phyloP scores from a whole-genome alignment of 106 monocot species.

The Posidonia australis region DNA sequence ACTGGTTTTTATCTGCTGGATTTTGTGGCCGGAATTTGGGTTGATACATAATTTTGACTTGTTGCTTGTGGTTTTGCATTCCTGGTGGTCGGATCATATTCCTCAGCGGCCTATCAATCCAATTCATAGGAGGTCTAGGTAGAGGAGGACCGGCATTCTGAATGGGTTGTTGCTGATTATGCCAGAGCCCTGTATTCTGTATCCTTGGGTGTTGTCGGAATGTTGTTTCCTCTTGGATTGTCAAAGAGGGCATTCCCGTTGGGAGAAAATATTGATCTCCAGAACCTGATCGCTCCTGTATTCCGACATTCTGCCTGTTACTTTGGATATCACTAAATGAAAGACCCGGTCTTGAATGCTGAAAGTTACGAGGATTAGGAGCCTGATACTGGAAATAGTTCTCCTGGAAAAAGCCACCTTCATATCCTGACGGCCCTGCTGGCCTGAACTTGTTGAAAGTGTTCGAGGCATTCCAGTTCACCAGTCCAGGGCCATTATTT shows the following conservation, averaged over 20 bases:
- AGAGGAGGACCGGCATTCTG: slow-evolving; percentile 33
- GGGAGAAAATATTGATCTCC: slow-evolving; percentile 19
- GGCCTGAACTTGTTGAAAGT: slow-evolving; percentile 22
- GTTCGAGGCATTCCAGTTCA: slow-evolving; percentile 19
- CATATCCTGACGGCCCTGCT: slow-evolving; percentile 39
- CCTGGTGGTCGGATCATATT: slow-evolving; percentile 2
- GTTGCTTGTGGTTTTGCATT: slow-evolving; percentile 15
- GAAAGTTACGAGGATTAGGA: slow-evolving; percentile 6
- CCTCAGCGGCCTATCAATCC: slow-evolving; percentile 39
- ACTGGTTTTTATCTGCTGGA: not conserved
- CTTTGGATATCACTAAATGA: slow-evolving; percentile 17
- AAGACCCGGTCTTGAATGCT: slow-evolving; percentile 10
- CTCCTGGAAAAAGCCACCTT: slow-evolving; percentile 27
- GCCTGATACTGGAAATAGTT: slow-evolving; percentile 9
- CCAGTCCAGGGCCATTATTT: slow-evolving; percentile 22
- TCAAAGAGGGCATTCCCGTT: slow-evolving; percentile 31
- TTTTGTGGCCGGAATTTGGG: slow-evolving; percentile 21
- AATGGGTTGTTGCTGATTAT: slow-evolving; percentile 16
- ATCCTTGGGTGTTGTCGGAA: slow-evolving; percentile 1
- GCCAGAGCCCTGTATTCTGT: slow-evolving; percentile 21
- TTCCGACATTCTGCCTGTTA: slow-evolving; percentile 24
- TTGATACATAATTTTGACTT: slow-evolving; percentile 33
- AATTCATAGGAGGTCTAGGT: slow-evolving; percentile 51
- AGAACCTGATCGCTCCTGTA: slow-evolving; percentile 18
- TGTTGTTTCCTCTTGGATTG: slow-evolving; percentile 23